Evolutionary conservation across 108 stramenopile genomes (phyloP).

Genomic region (Skeletonema menzelii): DNA sequence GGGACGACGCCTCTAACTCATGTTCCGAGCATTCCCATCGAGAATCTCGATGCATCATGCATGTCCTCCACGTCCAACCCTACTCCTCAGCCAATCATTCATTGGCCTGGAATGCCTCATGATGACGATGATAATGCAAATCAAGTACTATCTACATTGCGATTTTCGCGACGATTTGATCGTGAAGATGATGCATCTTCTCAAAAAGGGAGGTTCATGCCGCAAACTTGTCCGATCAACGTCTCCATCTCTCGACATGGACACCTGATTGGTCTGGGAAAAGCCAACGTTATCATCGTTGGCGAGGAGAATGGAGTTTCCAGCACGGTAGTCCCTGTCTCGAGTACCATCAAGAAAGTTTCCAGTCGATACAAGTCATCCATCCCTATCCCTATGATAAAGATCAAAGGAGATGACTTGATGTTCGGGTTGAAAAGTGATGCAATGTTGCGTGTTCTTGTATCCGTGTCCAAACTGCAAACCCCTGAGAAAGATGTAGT

Average conservation of each 20-base stretch:
- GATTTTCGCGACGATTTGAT: background rate
- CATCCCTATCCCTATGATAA: conserved; percentile 16
- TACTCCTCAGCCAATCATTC: background rate
- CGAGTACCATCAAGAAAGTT: background rate
- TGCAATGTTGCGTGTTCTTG: conserved; percentile 17
- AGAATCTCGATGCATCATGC: background rate
- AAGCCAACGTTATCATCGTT: conserved; percentile 13
- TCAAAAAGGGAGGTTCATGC: background rate
- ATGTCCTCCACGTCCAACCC: background rate
- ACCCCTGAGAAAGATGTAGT: background rate
- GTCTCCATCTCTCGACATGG: background rate
- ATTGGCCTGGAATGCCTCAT: background rate
- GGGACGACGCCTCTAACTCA: background rate
- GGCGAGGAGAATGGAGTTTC: conserved; percentile 17
- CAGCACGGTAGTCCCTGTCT: conserved; percentile 3
- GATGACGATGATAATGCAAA: background rate
- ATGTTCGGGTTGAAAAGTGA: conserved; percentile 12
- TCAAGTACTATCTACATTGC: background rate
- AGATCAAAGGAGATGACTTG: conserved; percentile 27
- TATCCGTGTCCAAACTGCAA: background rate
- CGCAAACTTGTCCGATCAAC: background rate
- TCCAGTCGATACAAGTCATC: background rate
- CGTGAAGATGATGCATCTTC: background rate
- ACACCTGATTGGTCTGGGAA: background rate
- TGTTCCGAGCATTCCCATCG: background rate